Conservation (phyloP, 2,329 filamentous ascomycete genomes). For the Pseudomassariella vexata region DNA sequence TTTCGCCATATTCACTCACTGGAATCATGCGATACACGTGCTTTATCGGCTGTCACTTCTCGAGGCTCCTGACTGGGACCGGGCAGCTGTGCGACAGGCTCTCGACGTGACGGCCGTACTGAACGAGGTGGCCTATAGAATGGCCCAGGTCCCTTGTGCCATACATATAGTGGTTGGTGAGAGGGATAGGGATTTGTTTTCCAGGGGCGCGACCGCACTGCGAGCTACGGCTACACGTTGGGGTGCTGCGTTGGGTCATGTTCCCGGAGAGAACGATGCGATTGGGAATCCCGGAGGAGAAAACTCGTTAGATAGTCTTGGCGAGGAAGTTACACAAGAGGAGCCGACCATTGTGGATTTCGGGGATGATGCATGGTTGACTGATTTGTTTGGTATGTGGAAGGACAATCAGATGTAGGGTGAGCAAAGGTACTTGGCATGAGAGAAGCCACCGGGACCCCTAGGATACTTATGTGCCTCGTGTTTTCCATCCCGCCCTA, state of each 20-base stretch:
- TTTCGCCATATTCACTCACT: slow-evolving; percentile 17
- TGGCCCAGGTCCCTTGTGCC: slow-evolving; percentile 9
- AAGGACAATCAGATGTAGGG: too few species aligned
- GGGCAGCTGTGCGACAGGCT: slow-evolving; percentile 9
- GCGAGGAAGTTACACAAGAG: too few species aligned
- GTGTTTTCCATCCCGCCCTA: too few species aligned
- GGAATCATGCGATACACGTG: slow-evolving; percentile 18
- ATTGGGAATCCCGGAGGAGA: neutral
- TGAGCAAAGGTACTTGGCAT: too few species aligned
- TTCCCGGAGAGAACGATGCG: neutral
- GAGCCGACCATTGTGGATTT: slow-evolving; percentile 5
- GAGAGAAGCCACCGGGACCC: too few species aligned
- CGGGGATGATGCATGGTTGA: slow-evolving; percentile 5
- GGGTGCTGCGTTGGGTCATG: slow-evolving; percentile 1
- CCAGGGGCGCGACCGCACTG: neutral
- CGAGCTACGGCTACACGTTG: slow-evolving; percentile 2
- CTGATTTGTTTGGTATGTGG: slow-evolving; percentile 5
- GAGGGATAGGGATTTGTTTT: slow-evolving; percentile 5
- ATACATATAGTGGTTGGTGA: too few species aligned
- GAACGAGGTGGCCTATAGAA: slow-evolving; percentile 11
- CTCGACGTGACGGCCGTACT: slow-evolving; percentile 16
- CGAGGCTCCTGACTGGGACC: slow-evolving; percentile 22
- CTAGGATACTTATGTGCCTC: too few species aligned
- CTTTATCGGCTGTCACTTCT: slow-evolving; percentile 20
- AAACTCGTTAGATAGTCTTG: neutral